Evolutionary conservation across 345 rosid species (phyloP).

Genomic region (Lepidium didymum): DNA sequence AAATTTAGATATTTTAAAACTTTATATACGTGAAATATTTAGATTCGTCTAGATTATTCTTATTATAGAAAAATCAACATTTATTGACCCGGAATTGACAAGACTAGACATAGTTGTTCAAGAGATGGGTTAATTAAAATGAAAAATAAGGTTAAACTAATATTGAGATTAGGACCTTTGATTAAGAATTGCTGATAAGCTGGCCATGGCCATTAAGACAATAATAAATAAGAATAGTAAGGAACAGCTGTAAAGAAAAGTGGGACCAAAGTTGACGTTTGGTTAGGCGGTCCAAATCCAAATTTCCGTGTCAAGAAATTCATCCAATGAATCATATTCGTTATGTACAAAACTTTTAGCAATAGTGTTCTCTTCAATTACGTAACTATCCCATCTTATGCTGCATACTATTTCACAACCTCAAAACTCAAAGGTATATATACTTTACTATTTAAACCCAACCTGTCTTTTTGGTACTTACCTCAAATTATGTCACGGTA

Average conservation of each 20-base stretch:
- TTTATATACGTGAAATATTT: too few species aligned
- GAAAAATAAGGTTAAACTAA: not conserved
- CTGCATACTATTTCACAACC: not conserved
- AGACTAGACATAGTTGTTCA: constrained; percentile 10
- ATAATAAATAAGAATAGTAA: not conserved
- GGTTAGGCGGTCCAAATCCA: constrained; percentile 30
- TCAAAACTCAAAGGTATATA: not conserved
- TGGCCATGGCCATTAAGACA: not conserved
- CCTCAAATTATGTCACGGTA: constrained; percentile 4
- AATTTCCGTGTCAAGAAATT: constrained; percentile 20
- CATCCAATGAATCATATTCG: constrained; percentile 15
- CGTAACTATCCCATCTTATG: constrained; percentile 10
- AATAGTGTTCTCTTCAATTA: constrained; percentile 3
- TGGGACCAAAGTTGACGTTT: constrained; percentile 26
- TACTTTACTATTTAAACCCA: not conserved
- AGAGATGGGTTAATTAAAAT: constrained; percentile 11
- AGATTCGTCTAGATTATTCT: too few species aligned
- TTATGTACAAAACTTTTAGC: not conserved
- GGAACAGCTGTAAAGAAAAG: constrained; percentile 12
- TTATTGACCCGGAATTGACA: constrained; percentile 5
- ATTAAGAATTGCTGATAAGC: constrained; percentile 11
- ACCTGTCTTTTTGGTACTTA: not conserved
- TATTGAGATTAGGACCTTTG: constrained; percentile 17
- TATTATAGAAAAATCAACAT: not conserved
- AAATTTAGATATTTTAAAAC: too few species aligned